Conservation (phyloP, 2,329 filamentous ascomycete species). For the Fusarium sp. region DNA sequence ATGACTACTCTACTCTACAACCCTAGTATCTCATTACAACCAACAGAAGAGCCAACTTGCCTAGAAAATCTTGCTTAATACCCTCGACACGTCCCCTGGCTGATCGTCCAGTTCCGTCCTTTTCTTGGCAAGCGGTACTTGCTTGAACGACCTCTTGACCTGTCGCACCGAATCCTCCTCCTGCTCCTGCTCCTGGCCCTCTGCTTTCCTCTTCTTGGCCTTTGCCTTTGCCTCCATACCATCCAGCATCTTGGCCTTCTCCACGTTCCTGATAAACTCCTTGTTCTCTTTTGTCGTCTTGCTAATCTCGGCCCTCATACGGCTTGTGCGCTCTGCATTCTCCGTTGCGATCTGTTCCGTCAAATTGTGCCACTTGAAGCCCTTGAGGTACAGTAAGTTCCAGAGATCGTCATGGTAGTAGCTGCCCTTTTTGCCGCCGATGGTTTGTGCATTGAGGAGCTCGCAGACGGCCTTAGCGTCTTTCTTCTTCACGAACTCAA, state of each 20-base stretch:
- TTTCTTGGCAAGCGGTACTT: slow-evolving; percentile 73
- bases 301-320: slow-evolving; percentile 84
- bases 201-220: slow-evolving; percentile 58
- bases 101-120: slow-evolving; percentile 61
- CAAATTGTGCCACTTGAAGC: slow-evolving; percentile 85
- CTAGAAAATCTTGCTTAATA: slow-evolving; percentile 77
- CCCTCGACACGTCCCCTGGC: slow-evolving; percentile 71
- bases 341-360: slow-evolving; percentile 87
- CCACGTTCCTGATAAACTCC: slow-evolving; percentile 84
- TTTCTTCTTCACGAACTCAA: slow-evolving; percentile 83
- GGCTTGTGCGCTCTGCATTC: slow-evolving; percentile 83
- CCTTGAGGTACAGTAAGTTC: slow-evolving; percentile 85
- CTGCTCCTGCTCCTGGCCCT: slow-evolving; percentile 42
- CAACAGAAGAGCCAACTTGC: slow-evolving; percentile 17
- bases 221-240: slow-evolving; percentile 76
- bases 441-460: slow-evolving; percentile 81
- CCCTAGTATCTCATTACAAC: neutral
- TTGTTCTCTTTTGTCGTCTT: slow-evolving; percentile 85
- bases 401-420: slow-evolving; percentile 91
- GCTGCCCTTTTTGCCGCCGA: slow-evolving; percentile 87
- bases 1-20: too few relatives aligned
- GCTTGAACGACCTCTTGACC: slow-evolving; percentile 72
- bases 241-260: slow-evolving; percentile 84
- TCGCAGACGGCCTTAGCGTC: slow-evolving; percentile 85
- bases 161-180: slow-evolving; percentile 40